Evolutionary conservation across 2,329 filamentous ascomycete genomes (phyloP).

Genomic region (Hirsutella rhossiliensis): DNA sequence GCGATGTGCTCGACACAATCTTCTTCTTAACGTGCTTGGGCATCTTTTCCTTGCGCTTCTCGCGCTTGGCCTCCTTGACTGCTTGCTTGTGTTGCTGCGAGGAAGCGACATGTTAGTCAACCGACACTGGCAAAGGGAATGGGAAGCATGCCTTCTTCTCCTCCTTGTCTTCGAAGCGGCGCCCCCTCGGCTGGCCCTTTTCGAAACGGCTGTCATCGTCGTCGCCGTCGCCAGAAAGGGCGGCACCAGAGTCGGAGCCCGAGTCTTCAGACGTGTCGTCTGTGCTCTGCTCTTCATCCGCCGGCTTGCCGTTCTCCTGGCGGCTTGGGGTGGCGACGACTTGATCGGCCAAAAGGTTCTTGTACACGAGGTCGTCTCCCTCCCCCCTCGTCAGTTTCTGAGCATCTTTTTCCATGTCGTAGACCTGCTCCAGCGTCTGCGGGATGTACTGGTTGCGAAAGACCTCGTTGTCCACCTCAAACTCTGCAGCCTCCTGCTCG

Average conservation of each 20-base stretch:
- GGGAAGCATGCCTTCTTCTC: conserved; percentile 53
- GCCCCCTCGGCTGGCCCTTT: conserved; percentile 62
- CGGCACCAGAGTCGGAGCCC: conserved; percentile 37
- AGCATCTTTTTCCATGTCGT: conserved; percentile 86
- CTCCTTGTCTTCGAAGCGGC: conserved; percentile 84
- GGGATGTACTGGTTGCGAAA: conserved; percentile 96
- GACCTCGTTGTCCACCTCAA: conserved; percentile 77
- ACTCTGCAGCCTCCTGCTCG: conserved; percentile 41
- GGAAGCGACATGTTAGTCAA: conserved; percentile 8
- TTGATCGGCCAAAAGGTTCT: conserved; percentile 67
- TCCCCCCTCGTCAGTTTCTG: conserved; percentile 63
- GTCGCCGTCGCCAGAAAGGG: conserved; percentile 26
- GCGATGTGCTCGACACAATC: conserved; percentile 50
- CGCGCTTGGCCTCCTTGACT: conserved; percentile 90
- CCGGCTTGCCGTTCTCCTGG: conserved; percentile 11
- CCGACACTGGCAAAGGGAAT: neutral
- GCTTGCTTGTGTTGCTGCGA: conserved; percentile 61
- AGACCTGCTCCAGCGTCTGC: conserved; percentile 89
- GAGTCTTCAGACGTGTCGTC: conserved; percentile 28
- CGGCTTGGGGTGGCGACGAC: conserved; percentile 25
- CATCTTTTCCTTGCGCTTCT: conserved; percentile 90
- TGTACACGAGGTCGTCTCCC: conserved; percentile 71
- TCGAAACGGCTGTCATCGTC: conserved; percentile 44
- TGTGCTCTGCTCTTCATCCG: conserved; percentile 21
- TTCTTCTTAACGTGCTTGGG: conserved; percentile 94